Percentiles rank a stretch among this genome's conserved stretches.
Evolutionary conservation across 306 rosid genomes (phyloP).

Genomic region (Rosa multiflora): DNA sequence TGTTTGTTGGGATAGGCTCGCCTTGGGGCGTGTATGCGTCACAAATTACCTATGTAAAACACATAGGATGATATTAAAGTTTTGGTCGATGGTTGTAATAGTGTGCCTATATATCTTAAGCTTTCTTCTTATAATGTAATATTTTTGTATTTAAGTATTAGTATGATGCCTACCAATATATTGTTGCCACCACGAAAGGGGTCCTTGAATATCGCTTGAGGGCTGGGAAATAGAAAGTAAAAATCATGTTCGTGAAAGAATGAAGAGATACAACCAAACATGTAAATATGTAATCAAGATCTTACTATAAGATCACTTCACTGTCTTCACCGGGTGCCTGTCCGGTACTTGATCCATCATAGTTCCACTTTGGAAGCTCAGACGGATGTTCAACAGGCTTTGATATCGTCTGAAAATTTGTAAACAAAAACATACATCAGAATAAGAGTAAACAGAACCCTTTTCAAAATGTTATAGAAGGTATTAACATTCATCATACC

Average conservation of each 20-base stretch:
- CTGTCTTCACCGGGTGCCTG: constrained; percentile 99
- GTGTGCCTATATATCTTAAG: neutral
- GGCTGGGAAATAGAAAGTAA: constrained; percentile 46
- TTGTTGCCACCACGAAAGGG: constrained; percentile 99
- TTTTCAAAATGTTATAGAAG: neutral
- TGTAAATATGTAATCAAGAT: constrained; percentile 22
- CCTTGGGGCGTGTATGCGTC: constrained; percentile 89
- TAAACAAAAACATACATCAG: constrained; percentile 14
- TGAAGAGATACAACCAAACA: neutral
- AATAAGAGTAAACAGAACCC: constrained; percentile 12
- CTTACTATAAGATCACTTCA: constrained; percentile 99
- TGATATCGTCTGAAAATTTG: constrained; percentile 67
- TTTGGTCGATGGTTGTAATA: neutral
- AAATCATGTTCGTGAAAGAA: constrained; percentile 25
- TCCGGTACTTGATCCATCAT: constrained; percentile 98
- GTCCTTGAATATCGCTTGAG: constrained; percentile 93
- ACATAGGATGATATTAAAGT: constrained; percentile 18
- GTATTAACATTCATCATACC: constrained; percentile 44
- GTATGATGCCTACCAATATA: constrained; percentile 69
- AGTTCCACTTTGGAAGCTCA: constrained; percentile 98
- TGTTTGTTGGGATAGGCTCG: constrained; percentile 96
- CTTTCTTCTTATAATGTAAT: neutral
- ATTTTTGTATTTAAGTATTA: constrained; percentile 2
- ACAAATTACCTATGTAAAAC: constrained; percentile 70
- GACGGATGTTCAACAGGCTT: constrained; percentile 92